Evolutionary conservation across 257 asterid genomes (phyloP).

Genomic region (Solanum ossicruentum): DNA sequence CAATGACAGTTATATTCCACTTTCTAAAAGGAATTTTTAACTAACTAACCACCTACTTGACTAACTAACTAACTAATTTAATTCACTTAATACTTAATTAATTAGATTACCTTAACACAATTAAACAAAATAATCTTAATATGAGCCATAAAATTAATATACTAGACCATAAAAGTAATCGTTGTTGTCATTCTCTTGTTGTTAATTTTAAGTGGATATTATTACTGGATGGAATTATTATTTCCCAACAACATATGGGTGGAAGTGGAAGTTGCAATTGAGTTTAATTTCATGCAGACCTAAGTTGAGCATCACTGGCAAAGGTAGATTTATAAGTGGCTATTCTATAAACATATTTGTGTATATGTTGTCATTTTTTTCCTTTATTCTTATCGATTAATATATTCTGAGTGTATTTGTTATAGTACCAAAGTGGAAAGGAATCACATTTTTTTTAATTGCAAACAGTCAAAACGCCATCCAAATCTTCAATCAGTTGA

Average conservation of each 20-base stretch:
- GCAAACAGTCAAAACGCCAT: not conserved
- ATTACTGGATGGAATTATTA: not conserved
- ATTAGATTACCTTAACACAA: too few relatives aligned
- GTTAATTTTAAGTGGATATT: not conserved
- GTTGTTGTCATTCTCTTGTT: too few relatives aligned
- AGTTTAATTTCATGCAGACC: not conserved
- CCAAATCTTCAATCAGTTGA: not conserved
- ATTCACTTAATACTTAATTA: too few relatives aligned
- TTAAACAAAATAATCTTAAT: too few relatives aligned
- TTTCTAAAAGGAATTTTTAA: too few relatives aligned
- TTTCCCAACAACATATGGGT: not conserved
- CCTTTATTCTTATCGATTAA: too few relatives aligned
- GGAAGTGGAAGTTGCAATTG: not conserved
- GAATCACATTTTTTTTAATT: not conserved
- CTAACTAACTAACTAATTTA: too few relatives aligned
- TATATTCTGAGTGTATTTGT: not conserved
- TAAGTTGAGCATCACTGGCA: not conserved
- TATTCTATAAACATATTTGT: too few relatives aligned
- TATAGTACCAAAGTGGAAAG: not conserved
- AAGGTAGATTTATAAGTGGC: not conserved
- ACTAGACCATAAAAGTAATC: too few relatives aligned
- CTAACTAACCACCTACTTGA: too few relatives aligned
- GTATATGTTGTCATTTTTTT: not conserved
- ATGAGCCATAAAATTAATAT: too few relatives aligned
- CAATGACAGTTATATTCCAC: too few relatives aligned